These are phyloP conservation scores for Ceratocystis alfenasii DNA, from an alignment of 2,329 filamentous ascomycete species.

Conservation along the genomic window DNA sequence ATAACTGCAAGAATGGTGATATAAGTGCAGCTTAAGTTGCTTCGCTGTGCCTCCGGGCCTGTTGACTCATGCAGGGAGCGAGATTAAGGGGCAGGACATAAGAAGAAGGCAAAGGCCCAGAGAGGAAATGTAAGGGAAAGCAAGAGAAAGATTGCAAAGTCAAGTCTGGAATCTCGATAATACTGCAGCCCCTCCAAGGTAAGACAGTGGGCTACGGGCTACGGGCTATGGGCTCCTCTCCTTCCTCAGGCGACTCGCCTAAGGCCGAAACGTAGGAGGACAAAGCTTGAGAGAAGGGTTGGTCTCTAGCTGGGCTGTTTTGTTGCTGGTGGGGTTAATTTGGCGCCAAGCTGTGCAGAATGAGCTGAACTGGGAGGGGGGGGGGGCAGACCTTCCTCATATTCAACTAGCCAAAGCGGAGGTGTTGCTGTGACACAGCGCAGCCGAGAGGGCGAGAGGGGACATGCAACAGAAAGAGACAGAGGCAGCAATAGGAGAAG, in stretches of 20 bases:
- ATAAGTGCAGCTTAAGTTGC: neutral
- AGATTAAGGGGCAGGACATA: conserved; percentile 1
- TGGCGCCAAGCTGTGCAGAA: neutral
- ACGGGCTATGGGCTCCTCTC: too few relatives aligned
- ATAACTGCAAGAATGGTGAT: neutral
- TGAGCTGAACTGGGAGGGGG: neutral
- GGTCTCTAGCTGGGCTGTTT: neutral
- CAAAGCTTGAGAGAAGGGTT: neutral
- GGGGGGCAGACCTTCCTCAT: neutral
- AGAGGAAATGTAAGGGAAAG: neutral
- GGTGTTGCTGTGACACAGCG: conserved; percentile 1
- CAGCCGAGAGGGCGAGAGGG: neutral
- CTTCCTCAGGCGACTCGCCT: too few relatives aligned
- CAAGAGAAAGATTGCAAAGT: neutral
- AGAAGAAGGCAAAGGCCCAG: neutral
- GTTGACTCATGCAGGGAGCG: neutral
- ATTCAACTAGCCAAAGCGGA: neutral
- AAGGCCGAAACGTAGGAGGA: neutral
- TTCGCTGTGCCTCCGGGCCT: neutral
- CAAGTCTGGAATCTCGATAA: too few relatives aligned
- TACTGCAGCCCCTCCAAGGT: too few relatives aligned
- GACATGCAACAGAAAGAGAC: neutral
- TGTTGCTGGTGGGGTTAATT: neutral
- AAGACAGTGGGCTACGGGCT: too few relatives aligned
- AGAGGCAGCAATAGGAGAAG: neutral